Percentiles rank a stretch among this genome's conserved stretches.
Conservation (phyloP, 306 rosid species). For the peach (Prunus persica) region DNA sequence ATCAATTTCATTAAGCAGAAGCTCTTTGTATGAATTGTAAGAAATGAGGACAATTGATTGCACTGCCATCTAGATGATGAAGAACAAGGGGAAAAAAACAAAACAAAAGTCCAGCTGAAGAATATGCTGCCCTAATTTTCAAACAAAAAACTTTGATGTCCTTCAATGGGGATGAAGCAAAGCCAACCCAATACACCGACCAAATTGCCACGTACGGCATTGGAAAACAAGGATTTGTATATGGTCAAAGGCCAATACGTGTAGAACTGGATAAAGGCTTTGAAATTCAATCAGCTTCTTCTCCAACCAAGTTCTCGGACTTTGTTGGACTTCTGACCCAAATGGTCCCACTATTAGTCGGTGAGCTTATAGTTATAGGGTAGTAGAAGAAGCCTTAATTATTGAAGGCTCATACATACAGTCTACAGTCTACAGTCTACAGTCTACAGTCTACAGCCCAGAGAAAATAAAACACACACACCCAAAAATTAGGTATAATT, state of each 20-base stretch:
- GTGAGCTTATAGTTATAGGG: conserved; percentile 12
- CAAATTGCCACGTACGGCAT: not conserved
- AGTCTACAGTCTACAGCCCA: too few species aligned
- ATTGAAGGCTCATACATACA: not conserved
- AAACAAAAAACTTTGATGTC: not conserved
- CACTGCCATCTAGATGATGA: not conserved
- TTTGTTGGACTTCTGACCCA: conserved; percentile 34
- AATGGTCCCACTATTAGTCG: conserved; percentile 28
- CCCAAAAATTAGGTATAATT: too few species aligned
- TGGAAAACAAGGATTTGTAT: not conserved
- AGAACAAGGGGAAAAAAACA: not conserved
- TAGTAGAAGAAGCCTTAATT: not conserved
- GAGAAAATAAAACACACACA: too few species aligned
- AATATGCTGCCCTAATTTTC: not conserved
- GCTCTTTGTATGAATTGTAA: not conserved
- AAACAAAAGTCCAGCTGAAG: not conserved
- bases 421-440: too few species aligned
- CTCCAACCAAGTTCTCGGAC: conserved; percentile 9
- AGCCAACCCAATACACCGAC: conserved; percentile 17
- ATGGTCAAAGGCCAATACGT: conserved; percentile 3
- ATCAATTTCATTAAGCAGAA: not conserved
- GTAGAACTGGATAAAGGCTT: not conserved
- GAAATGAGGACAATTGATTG: too few species aligned
- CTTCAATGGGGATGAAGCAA: not conserved
- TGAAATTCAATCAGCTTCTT: not conserved